Conservation (phyloP, 1,284 basidiomycete species). For the Takashimella koratensis region DNA sequence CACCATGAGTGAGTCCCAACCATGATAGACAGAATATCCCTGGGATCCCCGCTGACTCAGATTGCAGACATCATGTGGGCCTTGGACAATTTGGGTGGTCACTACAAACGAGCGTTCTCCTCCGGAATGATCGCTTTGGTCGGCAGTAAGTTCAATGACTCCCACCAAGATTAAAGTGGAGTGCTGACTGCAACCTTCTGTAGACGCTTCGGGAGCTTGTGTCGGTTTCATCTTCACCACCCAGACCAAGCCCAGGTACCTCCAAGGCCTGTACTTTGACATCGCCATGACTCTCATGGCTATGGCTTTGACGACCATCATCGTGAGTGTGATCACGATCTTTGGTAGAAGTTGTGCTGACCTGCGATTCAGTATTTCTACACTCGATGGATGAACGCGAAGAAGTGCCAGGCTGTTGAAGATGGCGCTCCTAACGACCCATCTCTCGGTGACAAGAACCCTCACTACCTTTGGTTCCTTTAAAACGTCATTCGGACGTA, state of each 20-base stretch:
- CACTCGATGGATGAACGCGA: neutral
- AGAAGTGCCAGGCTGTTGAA: neutral
- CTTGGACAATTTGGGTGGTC: conserved; percentile 11
- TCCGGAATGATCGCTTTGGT: conserved; percentile 13
- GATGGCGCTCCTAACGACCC: neutral
- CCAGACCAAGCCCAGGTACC: neutral
- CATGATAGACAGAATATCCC: too few relatives aligned
- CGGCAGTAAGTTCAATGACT: neutral
- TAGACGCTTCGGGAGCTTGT: neutral
- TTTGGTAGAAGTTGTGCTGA: too few relatives aligned
- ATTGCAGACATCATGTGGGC: conserved; percentile 3
- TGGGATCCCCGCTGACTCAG: neutral
- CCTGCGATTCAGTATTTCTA: too few relatives aligned
- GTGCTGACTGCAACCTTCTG: too few relatives aligned
- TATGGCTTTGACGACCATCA: neutral
- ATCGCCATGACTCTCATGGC: neutral
- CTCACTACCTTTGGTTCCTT: too few relatives aligned
- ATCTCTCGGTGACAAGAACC: too few relatives aligned
- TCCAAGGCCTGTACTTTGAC: neutral
- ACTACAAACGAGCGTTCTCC: conserved; percentile 17
- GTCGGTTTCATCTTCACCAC: too few relatives aligned
- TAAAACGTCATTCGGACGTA: too few relatives aligned
- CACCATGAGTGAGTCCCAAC: too few relatives aligned
- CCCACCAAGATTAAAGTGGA: too few relatives aligned
- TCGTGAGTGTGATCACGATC: neutral